These are phyloP conservation scores for Clathrospora elynae DNA, from an alignment of 2,329 filamentous ascomycete species.

Conservation along the genomic window DNA sequence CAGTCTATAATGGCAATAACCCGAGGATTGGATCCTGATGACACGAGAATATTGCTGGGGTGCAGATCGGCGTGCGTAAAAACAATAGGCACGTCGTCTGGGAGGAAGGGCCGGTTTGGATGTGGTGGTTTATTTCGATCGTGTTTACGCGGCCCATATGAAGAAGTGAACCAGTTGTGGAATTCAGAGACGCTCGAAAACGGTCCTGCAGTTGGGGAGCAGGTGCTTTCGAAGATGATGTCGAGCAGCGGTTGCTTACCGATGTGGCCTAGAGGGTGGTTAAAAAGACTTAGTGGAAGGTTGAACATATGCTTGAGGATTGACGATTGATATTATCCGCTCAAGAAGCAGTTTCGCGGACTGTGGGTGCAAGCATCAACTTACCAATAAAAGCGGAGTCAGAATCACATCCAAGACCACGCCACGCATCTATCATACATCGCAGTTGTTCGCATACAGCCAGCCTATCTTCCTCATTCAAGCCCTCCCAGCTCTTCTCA, in stretches of 20 bases:
- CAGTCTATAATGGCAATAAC: conserved; percentile 21
- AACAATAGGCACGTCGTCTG: conserved; percentile 21
- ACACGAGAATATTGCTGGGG: conserved; percentile 25
- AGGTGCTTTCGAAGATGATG: conserved; percentile 16
- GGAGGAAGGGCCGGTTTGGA: conserved; percentile 21
- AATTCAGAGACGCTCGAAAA: conserved; percentile 23
- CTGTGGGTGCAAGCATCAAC: too few relatives aligned
- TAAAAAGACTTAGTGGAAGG: too few relatives aligned
- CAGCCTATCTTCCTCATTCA: conserved; percentile 11
- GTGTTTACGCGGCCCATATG: conserved; percentile 10
- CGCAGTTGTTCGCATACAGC: conserved; percentile 14
- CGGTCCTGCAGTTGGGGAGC: conserved; percentile 19
- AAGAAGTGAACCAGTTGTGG: conserved; percentile 27
- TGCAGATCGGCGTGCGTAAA: conserved; percentile 29
- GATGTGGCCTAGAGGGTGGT: too few relatives aligned
- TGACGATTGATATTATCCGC: too few relatives aligned
- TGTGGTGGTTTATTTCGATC: conserved; percentile 15
- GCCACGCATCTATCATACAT: conserved; percentile 11
- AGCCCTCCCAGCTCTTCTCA: conserved; percentile 18
- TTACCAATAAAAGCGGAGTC: conserved; percentile 11
- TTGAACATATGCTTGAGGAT: too few relatives aligned
- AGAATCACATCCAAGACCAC: conserved; percentile 4
- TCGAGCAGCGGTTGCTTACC: conserved; percentile 23
- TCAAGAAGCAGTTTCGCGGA: too few relatives aligned
- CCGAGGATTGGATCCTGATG: neutral